Conservation (phyloP, 2,329 filamentous ascomycete species). For the Nemania abortiva region DNA sequence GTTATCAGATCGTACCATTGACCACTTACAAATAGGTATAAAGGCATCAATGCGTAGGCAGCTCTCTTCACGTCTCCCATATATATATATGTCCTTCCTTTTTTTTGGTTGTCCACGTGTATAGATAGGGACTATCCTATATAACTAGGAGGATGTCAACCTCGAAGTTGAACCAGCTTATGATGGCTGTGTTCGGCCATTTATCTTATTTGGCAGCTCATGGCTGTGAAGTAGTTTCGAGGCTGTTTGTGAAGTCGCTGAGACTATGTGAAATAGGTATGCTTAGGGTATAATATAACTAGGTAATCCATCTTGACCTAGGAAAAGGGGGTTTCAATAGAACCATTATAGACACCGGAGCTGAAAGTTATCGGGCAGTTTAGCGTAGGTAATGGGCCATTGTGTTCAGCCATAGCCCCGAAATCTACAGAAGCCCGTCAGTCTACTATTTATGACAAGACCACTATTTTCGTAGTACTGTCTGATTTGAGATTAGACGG, state of each 20-base stretch:
- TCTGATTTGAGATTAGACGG: neutral
- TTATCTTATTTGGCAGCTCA: neutral
- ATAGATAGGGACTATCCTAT: neutral
- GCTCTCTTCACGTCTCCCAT: neutral
- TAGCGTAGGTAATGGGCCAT: neutral
- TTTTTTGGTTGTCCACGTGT: neutral
- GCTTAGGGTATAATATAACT: neutral
- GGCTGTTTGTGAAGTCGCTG: neutral
- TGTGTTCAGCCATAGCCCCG: neutral
- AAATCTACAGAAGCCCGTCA: neutral
- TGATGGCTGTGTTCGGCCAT: neutral
- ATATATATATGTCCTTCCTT: neutral
- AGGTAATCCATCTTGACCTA: no score
- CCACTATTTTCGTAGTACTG: neutral
- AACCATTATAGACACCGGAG: neutral
- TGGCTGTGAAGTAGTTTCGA: neutral
- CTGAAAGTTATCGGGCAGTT: neutral
- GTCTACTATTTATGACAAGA: neutral
- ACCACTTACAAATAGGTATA: neutral
- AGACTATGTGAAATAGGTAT: neutral
- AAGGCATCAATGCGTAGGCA: neutral
- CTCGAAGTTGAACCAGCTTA: neutral
- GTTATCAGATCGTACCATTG: no score
- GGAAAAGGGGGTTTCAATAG: neutral
- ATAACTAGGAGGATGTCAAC: neutral